Evolutionary conservation across 306 rosid genomes (phyloP).

Genomic region (Oemleria cerasiformis): DNA sequence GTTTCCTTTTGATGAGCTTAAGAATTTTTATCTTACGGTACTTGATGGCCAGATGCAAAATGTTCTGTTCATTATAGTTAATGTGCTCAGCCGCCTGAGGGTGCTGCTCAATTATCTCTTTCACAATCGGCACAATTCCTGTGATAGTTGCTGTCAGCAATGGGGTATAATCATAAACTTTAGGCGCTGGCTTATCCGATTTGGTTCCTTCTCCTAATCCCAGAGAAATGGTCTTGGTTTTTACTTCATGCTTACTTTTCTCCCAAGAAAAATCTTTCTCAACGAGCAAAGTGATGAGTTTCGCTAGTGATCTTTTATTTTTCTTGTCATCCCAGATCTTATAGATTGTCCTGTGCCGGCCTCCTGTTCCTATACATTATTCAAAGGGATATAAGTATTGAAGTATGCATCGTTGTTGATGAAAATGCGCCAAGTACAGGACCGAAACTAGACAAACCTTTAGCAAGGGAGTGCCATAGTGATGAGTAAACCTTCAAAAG

Average conservation of each 20-base stretch:
- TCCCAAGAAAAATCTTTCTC: background rate
- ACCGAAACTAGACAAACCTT: background rate
- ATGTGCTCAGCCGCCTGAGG: conserved; percentile 24
- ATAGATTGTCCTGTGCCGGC: background rate
- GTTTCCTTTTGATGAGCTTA: background rate
- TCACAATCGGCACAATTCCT: conserved; percentile 18
- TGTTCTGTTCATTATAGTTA: background rate
- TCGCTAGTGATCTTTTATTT: background rate
- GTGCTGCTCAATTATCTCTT: background rate
- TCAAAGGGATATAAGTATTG: too few relatives aligned
- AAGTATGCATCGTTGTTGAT: background rate
- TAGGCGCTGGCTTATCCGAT: background rate
- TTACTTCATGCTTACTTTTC: background rate
- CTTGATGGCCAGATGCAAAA: conserved; percentile 21
- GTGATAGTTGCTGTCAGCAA: too few relatives aligned
- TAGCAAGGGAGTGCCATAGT: background rate
- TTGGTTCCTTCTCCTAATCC: background rate
- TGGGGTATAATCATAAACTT: background rate
- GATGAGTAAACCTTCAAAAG: background rate
- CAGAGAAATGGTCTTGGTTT: background rate
- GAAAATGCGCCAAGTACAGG: background rate
- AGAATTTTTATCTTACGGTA: conserved; percentile 16
- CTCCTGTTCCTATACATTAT: background rate
- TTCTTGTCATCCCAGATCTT: background rate
- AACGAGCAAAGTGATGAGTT: background rate